Percentiles rank a stretch among this genome's conserved stretches.
phyloP scores from a whole-genome alignment of 495 filamentous ascomycete genomes.

The Haplographium delicatum region DNA sequence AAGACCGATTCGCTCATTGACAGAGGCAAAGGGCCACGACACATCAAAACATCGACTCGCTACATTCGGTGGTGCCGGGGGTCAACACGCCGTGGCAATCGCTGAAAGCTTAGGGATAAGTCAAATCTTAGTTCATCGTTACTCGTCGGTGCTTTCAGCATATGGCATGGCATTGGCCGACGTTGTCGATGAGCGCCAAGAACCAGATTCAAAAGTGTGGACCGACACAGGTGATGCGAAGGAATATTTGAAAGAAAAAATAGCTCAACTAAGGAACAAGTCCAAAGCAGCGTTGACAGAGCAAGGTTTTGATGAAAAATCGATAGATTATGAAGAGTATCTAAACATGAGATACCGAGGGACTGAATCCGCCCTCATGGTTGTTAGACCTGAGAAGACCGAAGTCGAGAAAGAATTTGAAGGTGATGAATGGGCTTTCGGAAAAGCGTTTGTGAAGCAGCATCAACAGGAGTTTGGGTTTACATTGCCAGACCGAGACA shows the following conservation, averaged over 20 bases:
- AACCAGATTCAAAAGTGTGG: slow-evolving; percentile 84
- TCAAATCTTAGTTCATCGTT: slow-evolving; percentile 84
- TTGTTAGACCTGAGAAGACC: slow-evolving; percentile 57
- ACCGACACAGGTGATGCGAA: slow-evolving; percentile 48
- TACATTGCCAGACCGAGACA: slow-evolving; percentile 79
- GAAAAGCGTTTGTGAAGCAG: slow-evolving; percentile 74
- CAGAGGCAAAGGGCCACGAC: slow-evolving; percentile 90
- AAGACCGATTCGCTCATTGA: slow-evolving; percentile 83
- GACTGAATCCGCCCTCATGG: slow-evolving; percentile 84
- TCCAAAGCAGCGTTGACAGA: slow-evolving; percentile 57
- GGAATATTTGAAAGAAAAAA: slow-evolving; percentile 45
- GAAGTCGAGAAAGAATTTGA: slow-evolving; percentile 52
- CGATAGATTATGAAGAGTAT: slow-evolving; percentile 80
- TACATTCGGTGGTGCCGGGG: slow-evolving; percentile 91
- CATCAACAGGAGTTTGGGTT: slow-evolving; percentile 96
- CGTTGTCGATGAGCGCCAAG: slow-evolving; percentile 88
- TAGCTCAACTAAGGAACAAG: slow-evolving; percentile 62
- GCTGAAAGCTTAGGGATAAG: slow-evolving; percentile 81
- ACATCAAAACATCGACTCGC: slow-evolving; percentile 85
- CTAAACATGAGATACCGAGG: slow-evolving; percentile 86
- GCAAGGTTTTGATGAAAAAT: slow-evolving; percentile 68
- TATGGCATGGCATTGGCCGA: slow-evolving; percentile 97
- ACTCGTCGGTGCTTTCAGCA: slow-evolving; percentile 91
- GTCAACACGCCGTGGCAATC: slow-evolving; percentile 95
- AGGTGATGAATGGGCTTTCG: slow-evolving; percentile 71